These are phyloP conservation scores for Zostera marina DNA, from an alignment of 116 monocot species.

Conservation along the genomic window DNA sequence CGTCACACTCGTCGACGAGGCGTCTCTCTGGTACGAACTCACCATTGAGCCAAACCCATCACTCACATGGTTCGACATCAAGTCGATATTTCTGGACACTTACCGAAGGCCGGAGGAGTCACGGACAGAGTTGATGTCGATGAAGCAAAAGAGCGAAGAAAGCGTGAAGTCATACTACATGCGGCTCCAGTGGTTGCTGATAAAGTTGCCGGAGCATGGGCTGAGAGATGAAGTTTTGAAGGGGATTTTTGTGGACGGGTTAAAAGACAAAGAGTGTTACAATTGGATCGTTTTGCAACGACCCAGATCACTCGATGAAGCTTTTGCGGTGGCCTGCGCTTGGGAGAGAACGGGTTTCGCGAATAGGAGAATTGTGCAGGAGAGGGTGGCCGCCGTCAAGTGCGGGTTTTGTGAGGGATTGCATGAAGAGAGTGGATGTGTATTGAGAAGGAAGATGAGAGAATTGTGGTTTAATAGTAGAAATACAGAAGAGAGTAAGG, in stretches of 20 bases:
- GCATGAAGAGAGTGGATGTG: conserved; percentile 46
- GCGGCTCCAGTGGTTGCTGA: conserved; percentile 46
- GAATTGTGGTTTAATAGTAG: conserved; percentile 34
- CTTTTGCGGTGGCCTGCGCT: conserved; percentile 12
- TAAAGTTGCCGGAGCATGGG: conserved; percentile 51
- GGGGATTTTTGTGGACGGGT: conserved; percentile 48
- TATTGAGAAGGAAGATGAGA: conserved; percentile 38
- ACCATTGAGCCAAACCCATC: conserved; percentile 16
- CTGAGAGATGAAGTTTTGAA: conserved; percentile 33
- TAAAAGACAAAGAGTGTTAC: conserved; percentile 34
- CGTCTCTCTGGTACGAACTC: conserved; percentile 79
- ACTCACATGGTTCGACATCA: conserved; percentile 27
- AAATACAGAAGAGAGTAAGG: neutral
- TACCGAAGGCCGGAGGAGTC: conserved; percentile 28
- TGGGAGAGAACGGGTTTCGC: conserved; percentile 51
- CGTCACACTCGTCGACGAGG: conserved; percentile 53
- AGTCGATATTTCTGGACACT: conserved; percentile 26
- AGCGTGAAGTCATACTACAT: conserved; percentile 32
- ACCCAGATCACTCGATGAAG: neutral
- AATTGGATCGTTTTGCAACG: conserved; percentile 41
- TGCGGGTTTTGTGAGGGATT: conserved; percentile 54
- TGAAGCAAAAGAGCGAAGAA: conserved; percentile 38
- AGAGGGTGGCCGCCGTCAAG: neutral
- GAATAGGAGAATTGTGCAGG: neutral
- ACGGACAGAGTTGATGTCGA: conserved; percentile 23